These are phyloP conservation scores for Talaromyces sp. DNA, from an alignment of 2,329 filamentous ascomycete genomes.

Conservation along the genomic window DNA sequence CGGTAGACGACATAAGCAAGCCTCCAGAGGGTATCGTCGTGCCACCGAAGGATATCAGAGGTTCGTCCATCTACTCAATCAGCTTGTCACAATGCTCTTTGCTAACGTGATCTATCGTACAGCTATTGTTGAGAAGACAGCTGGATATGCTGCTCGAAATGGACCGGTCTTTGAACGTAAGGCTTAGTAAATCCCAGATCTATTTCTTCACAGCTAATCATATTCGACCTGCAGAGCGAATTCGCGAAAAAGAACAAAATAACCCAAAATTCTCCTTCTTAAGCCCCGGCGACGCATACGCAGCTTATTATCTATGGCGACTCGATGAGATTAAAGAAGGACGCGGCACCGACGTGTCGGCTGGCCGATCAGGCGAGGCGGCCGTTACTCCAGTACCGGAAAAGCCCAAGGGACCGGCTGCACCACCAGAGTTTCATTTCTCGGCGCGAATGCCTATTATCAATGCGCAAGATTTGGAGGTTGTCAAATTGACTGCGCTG, in stretches of 20 bases:
- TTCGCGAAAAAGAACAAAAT: constrained; percentile 76
- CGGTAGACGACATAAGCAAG: constrained; percentile 63
- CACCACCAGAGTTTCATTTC: constrained; percentile 85
- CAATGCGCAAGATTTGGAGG: constrained; percentile 83
- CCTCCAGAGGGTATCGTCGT: constrained; percentile 80
- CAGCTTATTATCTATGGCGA: constrained; percentile 86
- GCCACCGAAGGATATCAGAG: constrained; percentile 78
- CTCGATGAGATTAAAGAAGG: constrained; percentile 81
- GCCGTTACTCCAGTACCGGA: constrained; percentile 49
- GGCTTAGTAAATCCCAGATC: constrained; percentile 3
- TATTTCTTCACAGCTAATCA: neutral
- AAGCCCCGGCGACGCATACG: constrained; percentile 73
- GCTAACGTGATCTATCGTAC: constrained; percentile 26
- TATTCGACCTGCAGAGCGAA: constrained; percentile 53
- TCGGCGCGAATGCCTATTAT: constrained; percentile 97
- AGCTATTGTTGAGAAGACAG: constrained; percentile 85
- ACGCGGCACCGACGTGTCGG: constrained; percentile 72
- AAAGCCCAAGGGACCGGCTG: constrained; percentile 76
- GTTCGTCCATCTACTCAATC: constrained; percentile 30
- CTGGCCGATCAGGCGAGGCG: constrained; percentile 67
- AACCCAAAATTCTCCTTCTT: constrained; percentile 94
- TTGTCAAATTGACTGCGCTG: constrained; percentile 72
- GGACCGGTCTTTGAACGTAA: constrained; percentile 59
- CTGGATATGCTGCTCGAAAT: constrained; percentile 75
- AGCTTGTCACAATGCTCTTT: constrained; percentile 8